Conservation (phyloP, 2,329 filamentous ascomycete genomes). For the Arthrobotrys entomopaga region DNA sequence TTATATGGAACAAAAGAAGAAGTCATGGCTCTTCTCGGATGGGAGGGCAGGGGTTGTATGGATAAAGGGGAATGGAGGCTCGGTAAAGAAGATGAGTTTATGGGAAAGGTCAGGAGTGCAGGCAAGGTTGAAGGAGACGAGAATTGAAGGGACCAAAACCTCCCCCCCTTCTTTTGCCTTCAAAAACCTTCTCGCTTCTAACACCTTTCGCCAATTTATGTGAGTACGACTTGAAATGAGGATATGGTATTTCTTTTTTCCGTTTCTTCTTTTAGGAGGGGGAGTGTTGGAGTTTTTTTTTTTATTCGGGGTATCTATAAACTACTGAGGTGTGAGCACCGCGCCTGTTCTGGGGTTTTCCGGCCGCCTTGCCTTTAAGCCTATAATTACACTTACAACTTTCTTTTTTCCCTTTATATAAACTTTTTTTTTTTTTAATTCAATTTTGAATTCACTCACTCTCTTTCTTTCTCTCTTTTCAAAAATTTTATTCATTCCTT, state of each 20-base stretch:
- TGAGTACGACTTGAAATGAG: slow-evolving; percentile 29
- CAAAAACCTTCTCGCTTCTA: slow-evolving; percentile 4
- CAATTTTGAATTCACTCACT: neutral
- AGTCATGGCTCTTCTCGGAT: slow-evolving; percentile 64
- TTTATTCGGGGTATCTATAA: neutral
- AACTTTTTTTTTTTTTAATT: too few relatives aligned
- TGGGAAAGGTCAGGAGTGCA: slow-evolving; percentile 58
- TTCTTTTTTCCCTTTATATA: too few relatives aligned
- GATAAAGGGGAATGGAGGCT: slow-evolving; percentile 58
- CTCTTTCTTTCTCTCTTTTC: slow-evolving; percentile 9
- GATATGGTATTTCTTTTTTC: slow-evolving; percentile 21
- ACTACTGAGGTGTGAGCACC: too few relatives aligned
- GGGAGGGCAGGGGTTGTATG: slow-evolving; percentile 59
- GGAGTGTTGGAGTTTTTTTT: slow-evolving; percentile 47
- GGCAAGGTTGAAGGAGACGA: slow-evolving; percentile 58
- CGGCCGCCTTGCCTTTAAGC: too few relatives aligned
- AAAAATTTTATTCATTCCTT: slow-evolving; percentile 5
- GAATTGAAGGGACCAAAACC: neutral
- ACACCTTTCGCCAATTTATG: slow-evolving; percentile 4
- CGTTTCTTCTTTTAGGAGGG: slow-evolving; percentile 9
- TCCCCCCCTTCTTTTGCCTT: neutral
- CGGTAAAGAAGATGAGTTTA: slow-evolving; percentile 63
- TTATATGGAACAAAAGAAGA: slow-evolving; percentile 65
- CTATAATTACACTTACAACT: too few relatives aligned
- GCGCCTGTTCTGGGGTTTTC: too few relatives aligned